Evolutionary conservation across 2,329 filamentous ascomycete species (phyloP).

Genomic region (Orbilia quercus): DNA sequence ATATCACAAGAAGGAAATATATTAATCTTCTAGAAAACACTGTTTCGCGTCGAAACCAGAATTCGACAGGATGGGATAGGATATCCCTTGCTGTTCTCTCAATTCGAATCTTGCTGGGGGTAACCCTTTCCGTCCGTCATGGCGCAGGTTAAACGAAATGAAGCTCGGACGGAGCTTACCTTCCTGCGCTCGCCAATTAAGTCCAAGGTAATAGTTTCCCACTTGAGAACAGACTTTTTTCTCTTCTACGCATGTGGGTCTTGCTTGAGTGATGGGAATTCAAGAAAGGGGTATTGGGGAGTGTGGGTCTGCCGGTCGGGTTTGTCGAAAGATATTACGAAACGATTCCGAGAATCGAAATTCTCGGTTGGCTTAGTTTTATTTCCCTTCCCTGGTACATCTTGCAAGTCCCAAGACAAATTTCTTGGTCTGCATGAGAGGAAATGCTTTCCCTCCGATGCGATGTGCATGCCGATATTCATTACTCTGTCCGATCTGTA

Average conservation of each 20-base stretch:
- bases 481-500: too few relatives aligned
- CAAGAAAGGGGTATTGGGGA: conserved; percentile 12
- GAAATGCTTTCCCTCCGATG: too few relatives aligned
- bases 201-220: neutral
- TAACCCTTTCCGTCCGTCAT: conserved; percentile 1
- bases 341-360: conserved; percentile 35
- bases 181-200: conserved; percentile 23
- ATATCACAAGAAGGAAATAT: too few relatives aligned
- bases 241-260: too few relatives aligned
- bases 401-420: neutral
- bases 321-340: neutral
- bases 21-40: too few relatives aligned
- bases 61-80: neutral
- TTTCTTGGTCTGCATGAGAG: neutral
- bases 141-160: conserved; percentile 27
- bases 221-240: neutral
- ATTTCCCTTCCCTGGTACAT: neutral
- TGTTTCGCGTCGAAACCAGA: too few relatives aligned
- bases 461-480: too few relatives aligned
- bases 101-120: neutral
- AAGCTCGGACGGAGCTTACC: conserved; percentile 21
- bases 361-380: conserved; percentile 28
- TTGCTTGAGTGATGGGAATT: too few relatives aligned
- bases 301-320: neutral
- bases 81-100: neutral